Percentiles rank a stretch among this genome's conserved stretches.
Conservation (phyloP, 441 rosid genomes). For the Breynia disticha region DNA sequence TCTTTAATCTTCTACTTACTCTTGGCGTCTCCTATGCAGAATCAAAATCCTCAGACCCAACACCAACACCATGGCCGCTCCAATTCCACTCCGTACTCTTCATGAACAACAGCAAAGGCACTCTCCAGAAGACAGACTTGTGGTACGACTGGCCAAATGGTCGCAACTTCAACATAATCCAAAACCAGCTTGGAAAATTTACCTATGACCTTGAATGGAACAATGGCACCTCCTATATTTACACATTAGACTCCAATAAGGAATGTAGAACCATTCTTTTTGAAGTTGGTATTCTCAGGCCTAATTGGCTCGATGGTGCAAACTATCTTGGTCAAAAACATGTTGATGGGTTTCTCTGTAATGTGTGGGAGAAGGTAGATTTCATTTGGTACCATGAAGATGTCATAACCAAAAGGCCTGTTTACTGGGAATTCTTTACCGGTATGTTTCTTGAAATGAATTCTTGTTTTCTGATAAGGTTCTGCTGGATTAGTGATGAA, state of each 20-base stretch:
- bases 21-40: slow-evolving; percentile 10
- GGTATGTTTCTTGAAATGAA: slow-evolving; percentile 16
- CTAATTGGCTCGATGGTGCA: slow-evolving; percentile 65
- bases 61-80: slow-evolving; percentile 60
- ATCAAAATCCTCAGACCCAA: slow-evolving; percentile 24
- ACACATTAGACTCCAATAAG: slow-evolving; percentile 33
- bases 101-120: slow-evolving; percentile 44
- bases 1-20: slow-evolving; percentile 4
- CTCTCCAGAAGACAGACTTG: slow-evolving; percentile 49
- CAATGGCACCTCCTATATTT: slow-evolving; percentile 56
- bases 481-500: neutral
- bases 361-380: slow-evolving; percentile 72
- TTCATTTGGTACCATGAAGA: slow-evolving; percentile 70
- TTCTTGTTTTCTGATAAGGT: neutral
- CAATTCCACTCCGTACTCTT: slow-evolving; percentile 62
- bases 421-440: slow-evolving; percentile 57
- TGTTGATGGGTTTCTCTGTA: slow-evolving; percentile 52
- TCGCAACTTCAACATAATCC: slow-evolving; percentile 72
- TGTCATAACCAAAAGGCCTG: slow-evolving; percentile 52
- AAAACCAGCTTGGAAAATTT: slow-evolving; percentile 50
- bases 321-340: slow-evolving; percentile 42
- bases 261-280: slow-evolving; percentile 40
- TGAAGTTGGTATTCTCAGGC: slow-evolving; percentile 49
- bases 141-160: slow-evolving; percentile 80
- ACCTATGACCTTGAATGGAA: slow-evolving; percentile 68